Evolutionary conservation across 768 basidiomycete genomes (phyloP).

Genomic region (Strobilomyces confusus): DNA sequence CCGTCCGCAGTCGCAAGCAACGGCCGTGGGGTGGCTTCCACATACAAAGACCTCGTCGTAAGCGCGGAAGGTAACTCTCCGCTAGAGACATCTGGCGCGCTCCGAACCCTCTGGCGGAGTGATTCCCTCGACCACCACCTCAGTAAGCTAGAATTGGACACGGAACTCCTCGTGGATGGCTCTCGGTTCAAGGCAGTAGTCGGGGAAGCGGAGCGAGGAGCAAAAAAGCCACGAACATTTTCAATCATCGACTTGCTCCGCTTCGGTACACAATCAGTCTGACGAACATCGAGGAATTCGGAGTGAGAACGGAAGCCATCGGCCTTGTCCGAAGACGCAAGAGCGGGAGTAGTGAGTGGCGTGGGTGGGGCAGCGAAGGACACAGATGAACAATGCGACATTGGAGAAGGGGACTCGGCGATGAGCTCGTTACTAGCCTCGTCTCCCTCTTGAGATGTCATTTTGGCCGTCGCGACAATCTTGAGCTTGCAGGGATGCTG

Average conservation of each 20-base stretch:
- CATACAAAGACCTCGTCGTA: constrained; percentile 26
- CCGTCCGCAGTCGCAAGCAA: constrained; percentile 14
- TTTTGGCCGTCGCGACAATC: constrained; percentile 21
- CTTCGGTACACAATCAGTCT: constrained; percentile 33
- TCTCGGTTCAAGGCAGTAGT: constrained; percentile 28
- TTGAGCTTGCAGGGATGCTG: constrained; percentile 30
- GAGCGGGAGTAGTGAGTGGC: constrained; percentile 16
- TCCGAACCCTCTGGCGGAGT: constrained; percentile 49
- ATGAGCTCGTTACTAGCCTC: constrained; percentile 20
- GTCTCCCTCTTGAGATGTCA: constrained; percentile 21
- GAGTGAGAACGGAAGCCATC: constrained; percentile 20
- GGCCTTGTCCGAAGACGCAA: constrained; percentile 10
- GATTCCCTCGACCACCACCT: constrained; percentile 50
- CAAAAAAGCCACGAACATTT: constrained; percentile 60
- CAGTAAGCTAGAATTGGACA: constrained; percentile 32
- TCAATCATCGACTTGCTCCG: constrained; percentile 54
- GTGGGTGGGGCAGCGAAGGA: constrained; percentile 25
- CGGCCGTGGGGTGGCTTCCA: constrained; percentile 8
- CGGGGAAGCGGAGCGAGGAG: constrained; percentile 43
- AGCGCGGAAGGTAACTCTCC: constrained; percentile 25
- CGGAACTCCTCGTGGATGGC: constrained; percentile 26
- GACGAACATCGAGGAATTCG: constrained; percentile 26
- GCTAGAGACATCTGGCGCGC: constrained; percentile 43
- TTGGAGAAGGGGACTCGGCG: constrained; percentile 35
- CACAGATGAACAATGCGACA: constrained; percentile 37